Percentiles rank a stretch among this genome's conserved stretches.
phyloP scores from a whole-genome alignment of 768 basidiomycete genomes.

The Russula lepida region DNA sequence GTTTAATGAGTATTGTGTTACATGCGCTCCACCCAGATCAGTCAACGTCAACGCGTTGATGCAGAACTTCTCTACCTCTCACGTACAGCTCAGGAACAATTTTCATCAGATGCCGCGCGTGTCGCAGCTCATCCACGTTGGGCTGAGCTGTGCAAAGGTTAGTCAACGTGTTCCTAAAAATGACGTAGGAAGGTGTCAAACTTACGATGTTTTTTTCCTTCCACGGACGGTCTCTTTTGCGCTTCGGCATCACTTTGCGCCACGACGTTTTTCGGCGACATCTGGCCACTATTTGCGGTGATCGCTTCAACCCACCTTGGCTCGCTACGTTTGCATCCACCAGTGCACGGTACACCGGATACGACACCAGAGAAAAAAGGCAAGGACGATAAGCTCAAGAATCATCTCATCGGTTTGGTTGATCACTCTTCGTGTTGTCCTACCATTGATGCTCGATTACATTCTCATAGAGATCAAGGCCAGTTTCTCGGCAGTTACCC shows the following conservation, averaged over 20 bases:
- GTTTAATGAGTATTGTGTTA: not conserved
- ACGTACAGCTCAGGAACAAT: slow-evolving; percentile 42
- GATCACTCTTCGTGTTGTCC: not conserved
- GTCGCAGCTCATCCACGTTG: slow-evolving; percentile 54
- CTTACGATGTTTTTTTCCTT: not conserved
- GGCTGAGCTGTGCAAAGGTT: slow-evolving; percentile 54
- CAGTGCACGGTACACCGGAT: slow-evolving; percentile 54
- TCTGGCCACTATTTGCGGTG: not conserved
- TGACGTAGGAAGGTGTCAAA: not conserved
- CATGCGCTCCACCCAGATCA: slow-evolving; percentile 36
- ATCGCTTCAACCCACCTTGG: not conserved
- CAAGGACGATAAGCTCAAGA: slow-evolving; percentile 44
- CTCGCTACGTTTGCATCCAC: not conserved
- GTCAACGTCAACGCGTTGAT: slow-evolving; percentile 62
- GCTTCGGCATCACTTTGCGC: not conserved
- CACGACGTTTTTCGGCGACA: not conserved
- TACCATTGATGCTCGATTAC: not conserved
- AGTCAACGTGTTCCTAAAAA: slow-evolving; percentile 20
- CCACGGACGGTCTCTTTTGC: not conserved
- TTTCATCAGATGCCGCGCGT: slow-evolving; percentile 37
- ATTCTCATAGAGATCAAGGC: slow-evolving; percentile 20
- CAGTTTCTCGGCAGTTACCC: not conserved
- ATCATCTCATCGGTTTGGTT: slow-evolving; percentile 49
- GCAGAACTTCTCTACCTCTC: slow-evolving; percentile 80
- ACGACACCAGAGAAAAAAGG: slow-evolving; percentile 24